Conservation (phyloP, 148 eudicot species). For the Pouteria glomerata region DNA sequence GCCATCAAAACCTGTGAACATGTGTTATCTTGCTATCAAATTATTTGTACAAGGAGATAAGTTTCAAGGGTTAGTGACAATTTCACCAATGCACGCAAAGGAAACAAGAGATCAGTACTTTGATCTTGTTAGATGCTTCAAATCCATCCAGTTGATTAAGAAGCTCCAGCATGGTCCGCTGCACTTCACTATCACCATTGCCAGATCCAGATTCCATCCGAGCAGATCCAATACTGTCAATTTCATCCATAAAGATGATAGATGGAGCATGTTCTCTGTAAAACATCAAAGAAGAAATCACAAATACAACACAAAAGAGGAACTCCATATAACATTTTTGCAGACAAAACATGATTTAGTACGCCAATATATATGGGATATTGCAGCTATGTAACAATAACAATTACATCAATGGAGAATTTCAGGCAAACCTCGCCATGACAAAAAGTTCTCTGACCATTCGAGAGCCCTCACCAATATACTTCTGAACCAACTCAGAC, state of each 20-base stretch:
- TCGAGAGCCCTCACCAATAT: conserved; percentile 82
- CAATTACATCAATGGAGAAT: not conserved
- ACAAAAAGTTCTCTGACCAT: conserved; percentile 87
- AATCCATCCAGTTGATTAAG: conserved; percentile 79
- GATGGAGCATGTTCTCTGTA: conserved; percentile 88
- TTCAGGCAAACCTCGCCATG: conserved; percentile 64
- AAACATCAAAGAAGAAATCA: conserved; percentile 7
- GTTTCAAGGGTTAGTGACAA: not conserved
- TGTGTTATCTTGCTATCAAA: not conserved
- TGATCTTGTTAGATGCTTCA: conserved; percentile 82
- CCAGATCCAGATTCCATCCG: conserved; percentile 85
- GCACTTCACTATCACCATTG: conserved; percentile 86
- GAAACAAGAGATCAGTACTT: conserved; percentile 24
- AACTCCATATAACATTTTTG: not conserved
- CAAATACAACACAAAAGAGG: not conserved
- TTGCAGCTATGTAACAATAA: not conserved
- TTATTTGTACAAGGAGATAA: not conserved
- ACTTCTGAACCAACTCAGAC: conserved; percentile 86
- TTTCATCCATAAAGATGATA: conserved; percentile 85
- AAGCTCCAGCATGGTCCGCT: conserved; percentile 78
- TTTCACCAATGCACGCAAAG: not conserved
- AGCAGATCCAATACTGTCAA: conserved; percentile 81
- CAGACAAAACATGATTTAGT: not conserved
- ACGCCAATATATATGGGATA: not conserved
- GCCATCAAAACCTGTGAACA: conserved; percentile 62